Base-by-base conservation (phyloP, 228 moss, liverwort and hornwort genomes). In the Sphagnum magellanicum region DNA sequence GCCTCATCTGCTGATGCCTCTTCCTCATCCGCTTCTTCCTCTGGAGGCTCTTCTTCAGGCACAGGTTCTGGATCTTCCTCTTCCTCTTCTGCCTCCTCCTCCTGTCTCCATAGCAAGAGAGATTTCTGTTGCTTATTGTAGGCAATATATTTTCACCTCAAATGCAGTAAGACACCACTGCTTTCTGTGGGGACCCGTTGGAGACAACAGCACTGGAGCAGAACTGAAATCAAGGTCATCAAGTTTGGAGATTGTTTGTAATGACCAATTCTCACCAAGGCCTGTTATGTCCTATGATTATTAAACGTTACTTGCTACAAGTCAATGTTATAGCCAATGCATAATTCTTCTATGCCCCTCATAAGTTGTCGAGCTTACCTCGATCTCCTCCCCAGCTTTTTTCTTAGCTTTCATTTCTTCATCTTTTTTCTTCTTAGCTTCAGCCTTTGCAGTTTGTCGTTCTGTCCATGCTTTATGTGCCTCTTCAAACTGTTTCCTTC, bases 391-490 rank as follows among this genome's bases (percentile, higher is more conserved):
- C 32, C 75, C 60, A 0, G 16, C 71, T 5, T 80, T 76, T 63
- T 76, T 73, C 59, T 70, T 72, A 51, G 73, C 81, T 32, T 82
- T 69, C 50, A 49, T 89, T 51, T 74, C 59, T 49, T 81, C 79
- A 6, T 85, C 61, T 51, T 67, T 73, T 62, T 76, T 79, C 14
- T 87, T 82, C 48, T 85, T 71, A 1, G 68, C 49, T 63, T 66
- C 77, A 52, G 64, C 72, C 10, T 76, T 89, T 5, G 51, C 0
- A 0, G 0, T 70, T 78, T 80, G 78, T 0, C 47, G 72, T 14
- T 86, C 74, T 69, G 66, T n/a, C 86, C 86, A 86, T 17, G 67
- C 72, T 67, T 80, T 76, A 16, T 86, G 72, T 51, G 70, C 59
- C 57, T 80, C 70, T 63, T 90, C 81, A 66, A 78, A 89, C 63